Percentiles rank a stretch among this genome's conserved stretches.
These are phyloP conservation scores for Polysphondylium violaceum DNA, from an alignment of 78 protist genomes.

Conservation along the genomic window DNA sequence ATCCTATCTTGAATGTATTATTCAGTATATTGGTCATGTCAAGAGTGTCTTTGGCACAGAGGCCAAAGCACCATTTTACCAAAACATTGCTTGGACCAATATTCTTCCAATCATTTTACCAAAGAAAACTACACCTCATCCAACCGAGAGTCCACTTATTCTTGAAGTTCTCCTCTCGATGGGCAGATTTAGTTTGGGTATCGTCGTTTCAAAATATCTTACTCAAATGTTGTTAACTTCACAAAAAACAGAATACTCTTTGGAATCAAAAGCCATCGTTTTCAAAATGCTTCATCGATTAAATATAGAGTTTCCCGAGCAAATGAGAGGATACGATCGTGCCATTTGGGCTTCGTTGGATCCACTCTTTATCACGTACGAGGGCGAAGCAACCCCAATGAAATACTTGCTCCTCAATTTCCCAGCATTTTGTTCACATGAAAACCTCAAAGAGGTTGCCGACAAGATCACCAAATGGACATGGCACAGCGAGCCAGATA, in stretches of 20 bases:
- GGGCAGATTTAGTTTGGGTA: slow-evolving; percentile 40
- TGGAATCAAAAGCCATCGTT: slow-evolving; percentile 28
- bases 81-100: neutral
- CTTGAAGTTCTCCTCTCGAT: slow-evolving; percentile 36
- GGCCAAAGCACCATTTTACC: slow-evolving; percentile 54
- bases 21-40: slow-evolving; percentile 17
- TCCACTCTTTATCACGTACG: slow-evolving; percentile 4
- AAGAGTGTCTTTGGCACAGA: slow-evolving; percentile 9
- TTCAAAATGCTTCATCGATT: slow-evolving; percentile 16
- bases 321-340: slow-evolving; percentile 43
- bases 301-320: slow-evolving; percentile 32
- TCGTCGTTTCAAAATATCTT: slow-evolving; percentile 17
- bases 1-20: slow-evolving; percentile 18
- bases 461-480: slow-evolving; percentile 64
- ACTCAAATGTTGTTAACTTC: neutral
- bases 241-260: neutral
- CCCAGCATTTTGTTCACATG: slow-evolving; percentile 42
- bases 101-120: slow-evolving; percentile 38
- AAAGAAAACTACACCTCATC: neutral
- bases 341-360: slow-evolving; percentile 43
- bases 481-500: slow-evolving; percentile 30
- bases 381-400: slow-evolving; percentile 46
- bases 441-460: slow-evolving; percentile 35
- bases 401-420: slow-evolving; percentile 17
- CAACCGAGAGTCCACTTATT: neutral